These are phyloP conservation scores for Cyclotella sp. DNA, from an alignment of 108 stramenopile genomes.

Conservation along the genomic window DNA sequence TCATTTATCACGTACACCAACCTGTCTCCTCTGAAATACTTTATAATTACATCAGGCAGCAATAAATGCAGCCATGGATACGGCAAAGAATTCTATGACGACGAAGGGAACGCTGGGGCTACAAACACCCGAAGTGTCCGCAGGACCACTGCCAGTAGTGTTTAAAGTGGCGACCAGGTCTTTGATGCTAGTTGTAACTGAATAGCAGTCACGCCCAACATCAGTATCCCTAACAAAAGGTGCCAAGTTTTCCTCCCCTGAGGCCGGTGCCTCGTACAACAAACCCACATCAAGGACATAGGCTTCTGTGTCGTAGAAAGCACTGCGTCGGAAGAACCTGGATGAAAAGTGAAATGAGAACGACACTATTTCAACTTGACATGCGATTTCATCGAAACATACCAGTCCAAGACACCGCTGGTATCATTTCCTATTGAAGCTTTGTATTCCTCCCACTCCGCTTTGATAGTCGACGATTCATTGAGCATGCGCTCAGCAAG, in stretches of 20 bases:
- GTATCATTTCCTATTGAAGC: background rate
- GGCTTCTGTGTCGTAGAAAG: slow-evolving; percentile 6
- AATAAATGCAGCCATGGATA: no score
- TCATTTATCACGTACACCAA: no score
- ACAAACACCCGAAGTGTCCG: no score
- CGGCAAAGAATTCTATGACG: no score
- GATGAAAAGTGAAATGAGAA: background rate
- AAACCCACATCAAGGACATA: background rate
- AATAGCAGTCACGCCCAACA: no score
- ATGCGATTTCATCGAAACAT: background rate
- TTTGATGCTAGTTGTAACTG: background rate
- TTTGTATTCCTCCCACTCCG: slow-evolving; percentile 6
- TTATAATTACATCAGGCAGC: no score
- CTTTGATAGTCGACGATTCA: background rate
- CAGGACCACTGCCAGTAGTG: no score
- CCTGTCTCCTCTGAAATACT: no score
- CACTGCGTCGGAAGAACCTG: slow-evolving; percentile 9
- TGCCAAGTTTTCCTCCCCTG: background rate
- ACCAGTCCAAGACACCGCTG: slow-evolving; percentile 9
- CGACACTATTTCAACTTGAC: background rate
- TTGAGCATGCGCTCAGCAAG: slow-evolving; percentile 3
- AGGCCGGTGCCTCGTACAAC: background rate
- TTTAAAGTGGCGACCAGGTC: background rate
- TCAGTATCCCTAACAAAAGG: no score
- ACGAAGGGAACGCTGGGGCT: no score